Evolutionary conservation across 768 basidiomycete genomes (phyloP), one percentile per base, ranked within the genome.

Genomic region (Leccinum uliginosum): DNA sequence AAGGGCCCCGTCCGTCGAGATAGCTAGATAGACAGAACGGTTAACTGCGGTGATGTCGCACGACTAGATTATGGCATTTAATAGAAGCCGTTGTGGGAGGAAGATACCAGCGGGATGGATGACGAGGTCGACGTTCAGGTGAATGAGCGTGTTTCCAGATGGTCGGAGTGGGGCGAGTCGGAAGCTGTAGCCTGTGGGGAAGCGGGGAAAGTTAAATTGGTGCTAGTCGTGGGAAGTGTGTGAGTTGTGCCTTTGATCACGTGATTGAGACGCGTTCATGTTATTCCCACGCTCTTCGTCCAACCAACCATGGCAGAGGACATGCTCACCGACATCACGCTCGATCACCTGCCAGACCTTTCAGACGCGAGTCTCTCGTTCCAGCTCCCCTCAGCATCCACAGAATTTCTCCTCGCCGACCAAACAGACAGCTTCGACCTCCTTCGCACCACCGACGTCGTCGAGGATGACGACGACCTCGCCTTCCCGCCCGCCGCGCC

Each of bases 281-380:
- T 23, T 21, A 6, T 64, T 70, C 71, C 51, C 71, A 72, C 69
- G 62, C 43, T 15, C 40, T 1, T 29, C 51, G 38, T 60, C 46
- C 14, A 26, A n/a, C 17, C 21, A 49, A 49, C 48, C 19, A 50
- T 12, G 14, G 29, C 47, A 9, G 19, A 62, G 17, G 61, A 64
- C 60, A 69, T 63, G 60, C 65, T 71, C 19, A 67, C 70, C 40
- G 74, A 76, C 68, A 67, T 81, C 21, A 85, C 81, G 55, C 68
- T 78, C 49, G 75, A 79, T 64, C 80, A 83, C 67, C 63, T 84
- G 26, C 83, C 83, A 40, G 82, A 85, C 59, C 65, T 77, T 51
- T 83, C 85, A 4, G 69, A 71, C 8, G 63, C 70, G 6, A 72
- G 71, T 38, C 66, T 68, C 7, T 78, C 76, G 15, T 80, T 83